Percentiles rank a stretch among this genome's conserved stretches.
Evolutionary conservation across 345 rosid genomes (phyloP).

Genomic region (Physaria fendleri): DNA sequence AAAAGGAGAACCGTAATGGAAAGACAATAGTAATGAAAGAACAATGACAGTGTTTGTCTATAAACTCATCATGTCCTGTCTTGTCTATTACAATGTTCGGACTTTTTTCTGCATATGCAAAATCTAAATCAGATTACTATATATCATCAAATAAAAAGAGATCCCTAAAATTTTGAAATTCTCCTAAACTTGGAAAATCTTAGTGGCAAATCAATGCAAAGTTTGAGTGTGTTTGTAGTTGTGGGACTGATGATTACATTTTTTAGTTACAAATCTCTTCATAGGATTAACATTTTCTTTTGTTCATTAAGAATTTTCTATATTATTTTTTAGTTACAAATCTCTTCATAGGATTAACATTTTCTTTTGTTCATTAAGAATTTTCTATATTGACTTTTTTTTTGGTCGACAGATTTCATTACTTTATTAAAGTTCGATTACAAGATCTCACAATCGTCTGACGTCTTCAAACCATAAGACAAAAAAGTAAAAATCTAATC

Average conservation of each 20-base stretch:
- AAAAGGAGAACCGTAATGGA: not conserved
- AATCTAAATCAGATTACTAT: not conserved
- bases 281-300: too few species aligned
- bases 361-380: too few species aligned
- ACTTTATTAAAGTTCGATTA: too few species aligned
- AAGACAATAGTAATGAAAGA: slow-evolving; percentile 17
- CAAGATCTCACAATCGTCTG: too few species aligned
- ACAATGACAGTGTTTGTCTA: slow-evolving; percentile 21
- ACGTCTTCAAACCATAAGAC: too few species aligned
- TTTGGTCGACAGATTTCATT: too few species aligned
- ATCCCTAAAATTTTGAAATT: not conserved
- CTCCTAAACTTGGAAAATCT: slow-evolving; percentile 4
- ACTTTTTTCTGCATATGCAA: slow-evolving; percentile 20
- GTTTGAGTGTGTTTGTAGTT: not conserved
- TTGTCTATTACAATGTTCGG: slow-evolving; percentile 14
- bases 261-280: too few species aligned
- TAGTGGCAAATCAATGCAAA: slow-evolving; percentile 10
- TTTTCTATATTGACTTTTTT: too few species aligned
- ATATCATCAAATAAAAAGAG: not conserved
- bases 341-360: too few species aligned
- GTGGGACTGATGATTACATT: not conserved
- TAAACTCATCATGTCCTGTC: slow-evolving; percentile 6
- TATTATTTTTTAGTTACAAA: too few species aligned
- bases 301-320: too few species aligned
- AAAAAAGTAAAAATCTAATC: too few species aligned